Conservation (phyloP, 257 asterid genomes). For the Datura wrightii region DNA sequence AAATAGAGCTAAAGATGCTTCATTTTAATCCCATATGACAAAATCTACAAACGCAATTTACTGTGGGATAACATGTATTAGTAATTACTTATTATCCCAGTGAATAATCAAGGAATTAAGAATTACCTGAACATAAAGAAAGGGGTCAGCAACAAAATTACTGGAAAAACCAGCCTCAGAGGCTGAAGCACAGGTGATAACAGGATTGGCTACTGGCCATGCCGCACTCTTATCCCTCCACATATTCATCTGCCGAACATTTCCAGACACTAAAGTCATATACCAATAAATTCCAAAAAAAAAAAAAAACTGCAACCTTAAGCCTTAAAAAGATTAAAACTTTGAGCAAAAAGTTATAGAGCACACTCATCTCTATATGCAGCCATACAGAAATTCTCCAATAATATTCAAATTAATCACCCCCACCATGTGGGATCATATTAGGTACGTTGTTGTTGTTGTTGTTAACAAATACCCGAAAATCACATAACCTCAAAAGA, state of each 20-base stretch:
- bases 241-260: slow-evolving; percentile 56
- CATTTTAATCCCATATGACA: not conserved
- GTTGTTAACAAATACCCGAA: not conserved
- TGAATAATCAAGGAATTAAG: not conserved
- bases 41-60: slow-evolving; percentile 2
- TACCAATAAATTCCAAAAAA: not conserved
- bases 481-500: not conserved
- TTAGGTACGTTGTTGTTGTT: too few species aligned
- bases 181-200: slow-evolving; percentile 71
- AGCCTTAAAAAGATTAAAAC: not conserved
- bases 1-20: slow-evolving; percentile 20
- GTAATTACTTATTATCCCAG: not conserved
- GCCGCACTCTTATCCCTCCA: slow-evolving; percentile 69
- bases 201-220: slow-evolving; percentile 79
- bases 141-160: slow-evolving; percentile 80
- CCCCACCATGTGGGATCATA: too few species aligned
- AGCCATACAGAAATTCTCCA: not conserved
- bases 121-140: slow-evolving; percentile 59
- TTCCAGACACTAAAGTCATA: slow-evolving; percentile 29
- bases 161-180: slow-evolving; percentile 70
- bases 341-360: not conserved
- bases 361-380: not conserved
- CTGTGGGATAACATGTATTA: not conserved
- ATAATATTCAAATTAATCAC: not conserved
- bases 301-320: not conserved